Base-by-base conservation (phyloP, 2,329 filamentous ascomycete genomes). In the Cadophora gregata region DNA sequence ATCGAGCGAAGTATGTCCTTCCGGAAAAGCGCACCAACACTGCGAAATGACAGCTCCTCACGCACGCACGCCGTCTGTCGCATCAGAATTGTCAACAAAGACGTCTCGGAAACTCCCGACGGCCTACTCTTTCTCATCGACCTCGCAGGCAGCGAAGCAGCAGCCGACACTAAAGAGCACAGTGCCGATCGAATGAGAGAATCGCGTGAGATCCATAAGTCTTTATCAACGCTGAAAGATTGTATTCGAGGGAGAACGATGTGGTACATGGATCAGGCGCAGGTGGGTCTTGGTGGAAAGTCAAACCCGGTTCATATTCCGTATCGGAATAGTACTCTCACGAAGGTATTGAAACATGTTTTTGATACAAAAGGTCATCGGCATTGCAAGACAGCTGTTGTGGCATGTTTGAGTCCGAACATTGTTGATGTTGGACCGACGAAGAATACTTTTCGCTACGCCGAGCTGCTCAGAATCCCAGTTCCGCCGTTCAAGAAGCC, bases 171-270 rank as follows among this genome's bases (percentile, higher is more conserved):
- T 0, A 97, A 93, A 31, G 93, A 97, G 79, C 95, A 96, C 1
- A 97, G 93, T 0, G 93, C 93, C 4, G 90, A 91, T 74, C 88
- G 95, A 25, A 86, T 98, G 31, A 89, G 93, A 66, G 95, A 98
- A 80, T 95, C 95, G 45, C 93, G 92, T 74, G 97, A 97, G 78
- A 98, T 98, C 86, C 98, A 98, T 84, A 96, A 96, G 79, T 97
- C 93, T 5, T 86, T 98, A 33, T 97, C 94, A 0, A 97, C 81
- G 0, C 77, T 86, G 2, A 85, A 85, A 67, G 83, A 85, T 69
- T 85, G 83, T 65, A 85, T 86, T 59, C 79, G 83, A 0, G 81
- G 80, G 1, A 79, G 80, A 47, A 79, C 94, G 0, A 85, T 97
- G 14, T 95, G 94, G 7, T 33, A 59, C 51, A 55, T 62, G n/a